Conservation (phyloP, 2,329 filamentous ascomycete genomes). For the Hirsutella minnesotensis region DNA sequence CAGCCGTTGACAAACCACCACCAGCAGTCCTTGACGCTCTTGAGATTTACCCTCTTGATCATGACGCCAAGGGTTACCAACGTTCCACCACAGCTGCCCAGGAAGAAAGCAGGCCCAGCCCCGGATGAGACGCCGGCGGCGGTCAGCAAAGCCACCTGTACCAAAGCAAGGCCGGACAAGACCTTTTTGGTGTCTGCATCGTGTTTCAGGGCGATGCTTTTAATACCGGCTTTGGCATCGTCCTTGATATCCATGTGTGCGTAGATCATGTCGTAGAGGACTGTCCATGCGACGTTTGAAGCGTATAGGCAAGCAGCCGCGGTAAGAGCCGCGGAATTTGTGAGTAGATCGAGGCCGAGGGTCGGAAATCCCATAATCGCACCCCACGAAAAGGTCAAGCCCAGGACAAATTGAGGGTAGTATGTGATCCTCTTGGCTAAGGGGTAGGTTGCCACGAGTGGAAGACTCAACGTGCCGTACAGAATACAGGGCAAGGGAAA, state of each 20-base stretch:
- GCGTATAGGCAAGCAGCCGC: constrained; percentile 61
- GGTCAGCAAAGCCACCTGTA: constrained; percentile 58
- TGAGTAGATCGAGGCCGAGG: constrained; percentile 63
- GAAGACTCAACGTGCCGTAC: constrained; percentile 64
- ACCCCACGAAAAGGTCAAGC: constrained; percentile 80
- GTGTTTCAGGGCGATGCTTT: constrained; percentile 74
- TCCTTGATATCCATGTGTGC: constrained; percentile 87
- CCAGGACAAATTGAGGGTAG: constrained; percentile 76
- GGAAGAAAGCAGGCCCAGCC: constrained; percentile 57
- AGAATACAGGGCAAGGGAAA: constrained; percentile 63
- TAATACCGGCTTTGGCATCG: constrained; percentile 76
- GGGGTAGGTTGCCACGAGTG: constrained; percentile 66
- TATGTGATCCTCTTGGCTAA: constrained; percentile 78
- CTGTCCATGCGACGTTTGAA: constrained; percentile 75
- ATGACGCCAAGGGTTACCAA: constrained; percentile 49
- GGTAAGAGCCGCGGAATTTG: constrained; percentile 47
- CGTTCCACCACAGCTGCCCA: constrained; percentile 55
- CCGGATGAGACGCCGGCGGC: constrained; percentile 56
- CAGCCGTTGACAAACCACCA: constrained; percentile 68
- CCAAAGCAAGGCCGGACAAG: constrained; percentile 54
- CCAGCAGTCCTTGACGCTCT: constrained; percentile 57
- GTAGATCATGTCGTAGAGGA: constrained; percentile 88
- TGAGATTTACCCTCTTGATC: constrained; percentile 56
- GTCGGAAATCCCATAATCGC: constrained; percentile 82
- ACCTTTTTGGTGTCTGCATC: constrained; percentile 67